Evolutionary conservation across 2,329 filamentous ascomycete species (phyloP).

Genomic region (Dothideomycetes sp.): DNA sequence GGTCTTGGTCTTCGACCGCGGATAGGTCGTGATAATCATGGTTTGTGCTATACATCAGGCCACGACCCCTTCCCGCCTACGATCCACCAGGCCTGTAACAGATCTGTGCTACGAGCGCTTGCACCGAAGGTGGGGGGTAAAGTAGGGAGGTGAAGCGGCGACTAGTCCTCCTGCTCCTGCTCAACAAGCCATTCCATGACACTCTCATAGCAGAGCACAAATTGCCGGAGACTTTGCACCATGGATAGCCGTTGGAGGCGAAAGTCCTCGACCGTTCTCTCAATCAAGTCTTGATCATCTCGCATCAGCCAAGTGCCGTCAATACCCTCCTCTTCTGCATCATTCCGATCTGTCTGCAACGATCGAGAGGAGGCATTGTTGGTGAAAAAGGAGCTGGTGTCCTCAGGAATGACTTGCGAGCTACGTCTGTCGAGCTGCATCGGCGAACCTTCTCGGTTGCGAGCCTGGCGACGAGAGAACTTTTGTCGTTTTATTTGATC

Average conservation of each 20-base stretch:
- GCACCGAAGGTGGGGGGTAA: too few relatives aligned
- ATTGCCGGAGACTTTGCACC: slow-evolving; percentile 91
- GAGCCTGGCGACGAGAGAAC: slow-evolving; percentile 20
- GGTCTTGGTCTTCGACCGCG: too few relatives aligned
- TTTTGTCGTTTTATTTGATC: slow-evolving; percentile 91
- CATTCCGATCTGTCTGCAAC: background rate
- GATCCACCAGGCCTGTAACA: too few relatives aligned
- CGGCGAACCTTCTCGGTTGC: slow-evolving; percentile 23
- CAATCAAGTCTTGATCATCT: slow-evolving; percentile 66
- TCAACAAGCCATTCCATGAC: slow-evolving; percentile 72
- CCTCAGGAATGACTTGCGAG: slow-evolving; percentile 3
- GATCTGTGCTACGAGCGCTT: too few relatives aligned
- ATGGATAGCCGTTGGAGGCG: slow-evolving; percentile 81
- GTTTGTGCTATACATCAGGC: too few relatives aligned
- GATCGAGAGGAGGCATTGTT: too few relatives aligned
- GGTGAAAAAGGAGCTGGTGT: slow-evolving; percentile 11
- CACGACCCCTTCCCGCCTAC: too few relatives aligned
- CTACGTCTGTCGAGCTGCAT: slow-evolving; percentile 31
- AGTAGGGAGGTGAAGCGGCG: too few relatives aligned
- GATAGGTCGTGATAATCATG: too few relatives aligned
- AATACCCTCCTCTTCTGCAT: slow-evolving; percentile 7
- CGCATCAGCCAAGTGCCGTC: slow-evolving; percentile 54
- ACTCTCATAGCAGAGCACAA: slow-evolving; percentile 92
- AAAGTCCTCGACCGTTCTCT: slow-evolving; percentile 84
- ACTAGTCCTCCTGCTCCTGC: slow-evolving; percentile 17